Percentiles rank a stretch among this genome's conserved stretches.
Conservation (phyloP, 805 yeast genomes). For the Candida ovalis region DNA sequence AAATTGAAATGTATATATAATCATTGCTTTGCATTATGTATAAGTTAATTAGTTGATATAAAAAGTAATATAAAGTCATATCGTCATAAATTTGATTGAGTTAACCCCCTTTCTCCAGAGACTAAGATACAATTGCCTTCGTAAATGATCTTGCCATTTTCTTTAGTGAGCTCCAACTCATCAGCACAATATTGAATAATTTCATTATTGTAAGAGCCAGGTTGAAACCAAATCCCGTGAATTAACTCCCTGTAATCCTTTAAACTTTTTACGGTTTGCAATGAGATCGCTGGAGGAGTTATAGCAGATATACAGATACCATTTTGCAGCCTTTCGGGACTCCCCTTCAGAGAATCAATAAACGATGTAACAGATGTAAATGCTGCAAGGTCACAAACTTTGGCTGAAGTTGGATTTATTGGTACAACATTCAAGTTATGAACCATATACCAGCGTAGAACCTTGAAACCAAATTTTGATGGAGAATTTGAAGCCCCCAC, state of each 20-base stretch:
- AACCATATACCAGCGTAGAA: conserved; percentile 60
- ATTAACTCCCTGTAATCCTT: conserved; percentile 30
- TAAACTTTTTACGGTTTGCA: conserved; percentile 38
- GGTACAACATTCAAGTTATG: conserved; percentile 60
- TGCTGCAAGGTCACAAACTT: conserved; percentile 29
- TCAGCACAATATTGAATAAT: conserved; percentile 37
- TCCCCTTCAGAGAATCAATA: not conserved
- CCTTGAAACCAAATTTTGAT: conserved; percentile 65
- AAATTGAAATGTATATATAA: not conserved
- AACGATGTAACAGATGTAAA: not conserved
- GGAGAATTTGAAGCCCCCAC: conserved; percentile 69
- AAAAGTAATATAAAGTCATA: not conserved
- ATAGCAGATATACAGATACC: conserved; percentile 62
- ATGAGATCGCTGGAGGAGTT: conserved; percentile 68
- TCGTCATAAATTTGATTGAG: conserved; percentile 2
- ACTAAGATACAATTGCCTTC: conserved; percentile 71
- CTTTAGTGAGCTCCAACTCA: conserved; percentile 28
- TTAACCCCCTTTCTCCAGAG: conserved; percentile 51
- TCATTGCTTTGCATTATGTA: conserved; percentile 1
- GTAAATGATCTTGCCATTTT: conserved; percentile 31
- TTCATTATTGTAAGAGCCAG: conserved; percentile 63
- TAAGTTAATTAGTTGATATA: not conserved
- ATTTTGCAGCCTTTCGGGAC: conserved; percentile 29
- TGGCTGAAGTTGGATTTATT: conserved; percentile 53
- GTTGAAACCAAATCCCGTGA: conserved; percentile 77